These are phyloP conservation scores for Ogataea pini DNA, from an alignment of 805 yeast species.

Conservation along the genomic window DNA sequence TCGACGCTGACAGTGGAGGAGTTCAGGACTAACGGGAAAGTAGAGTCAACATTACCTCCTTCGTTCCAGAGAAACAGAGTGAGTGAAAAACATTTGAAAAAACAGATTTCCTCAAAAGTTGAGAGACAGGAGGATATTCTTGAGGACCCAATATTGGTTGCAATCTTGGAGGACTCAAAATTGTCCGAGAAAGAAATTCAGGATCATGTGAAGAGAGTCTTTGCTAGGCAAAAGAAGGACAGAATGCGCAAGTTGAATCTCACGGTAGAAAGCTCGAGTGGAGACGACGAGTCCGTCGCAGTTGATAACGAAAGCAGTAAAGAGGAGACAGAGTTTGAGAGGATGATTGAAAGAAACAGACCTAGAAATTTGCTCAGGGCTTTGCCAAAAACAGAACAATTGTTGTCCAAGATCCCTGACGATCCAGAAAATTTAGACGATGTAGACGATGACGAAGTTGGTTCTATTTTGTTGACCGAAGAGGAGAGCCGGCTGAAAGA, in stretches of 20 bases:
- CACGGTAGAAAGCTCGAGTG: slow-evolving; percentile 13
- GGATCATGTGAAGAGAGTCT: slow-evolving; percentile 32
- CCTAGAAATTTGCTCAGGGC: slow-evolving; percentile 54
- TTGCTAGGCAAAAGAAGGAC: slow-evolving; percentile 31
- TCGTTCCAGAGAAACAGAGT: slow-evolving; percentile 66
- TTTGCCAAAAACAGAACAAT: slow-evolving; percentile 58
- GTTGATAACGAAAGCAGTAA: slow-evolving; percentile 22
- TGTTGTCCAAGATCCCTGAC: slow-evolving; percentile 55
- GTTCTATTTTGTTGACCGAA: slow-evolving; percentile 56
- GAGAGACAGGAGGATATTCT: slow-evolving; percentile 41
- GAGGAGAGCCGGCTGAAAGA: slow-evolving; percentile 77
- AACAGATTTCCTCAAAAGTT: slow-evolving; percentile 32
- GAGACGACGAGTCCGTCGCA: slow-evolving; percentile 14
- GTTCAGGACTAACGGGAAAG: slow-evolving; percentile 53
- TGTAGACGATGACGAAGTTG: slow-evolving; percentile 81
- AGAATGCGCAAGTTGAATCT: slow-evolving; percentile 21
- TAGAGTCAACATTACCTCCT: slow-evolving; percentile 73
- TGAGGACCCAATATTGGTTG: slow-evolving; percentile 45
- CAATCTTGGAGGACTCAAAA: slow-evolving; percentile 45
- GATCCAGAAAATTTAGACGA: slow-evolving; percentile 68
- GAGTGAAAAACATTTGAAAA: slow-evolving; percentile 41
- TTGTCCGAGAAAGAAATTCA: slow-evolving; percentile 48
- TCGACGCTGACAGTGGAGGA: slow-evolving; percentile 71
- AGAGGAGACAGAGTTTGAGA: slow-evolving; percentile 31
- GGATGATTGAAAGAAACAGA: slow-evolving; percentile 45